Conservation (phyloP, 2,329 filamentous ascomycete species). For the Penicillium brasilianum region DNA sequence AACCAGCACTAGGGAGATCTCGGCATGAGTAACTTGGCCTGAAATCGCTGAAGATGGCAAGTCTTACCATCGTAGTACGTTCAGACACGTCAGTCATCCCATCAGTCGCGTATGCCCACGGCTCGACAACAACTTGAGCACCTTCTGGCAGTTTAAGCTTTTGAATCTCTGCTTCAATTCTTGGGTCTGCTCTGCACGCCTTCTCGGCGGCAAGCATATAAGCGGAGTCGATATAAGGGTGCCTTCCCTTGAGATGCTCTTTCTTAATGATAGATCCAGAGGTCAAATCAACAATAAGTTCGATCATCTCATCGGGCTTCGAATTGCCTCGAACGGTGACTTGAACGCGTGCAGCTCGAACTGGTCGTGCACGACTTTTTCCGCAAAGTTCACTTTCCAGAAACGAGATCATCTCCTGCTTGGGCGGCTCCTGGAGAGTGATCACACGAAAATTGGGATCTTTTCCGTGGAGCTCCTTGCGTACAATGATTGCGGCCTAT, state of each 20-base stretch:
- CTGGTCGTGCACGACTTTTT: constrained; percentile 28
- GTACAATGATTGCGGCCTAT: constrained; percentile 38
- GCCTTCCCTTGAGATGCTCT: constrained; percentile 31
- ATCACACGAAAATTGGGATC: constrained; percentile 56
- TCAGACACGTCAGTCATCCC: constrained; percentile 56
- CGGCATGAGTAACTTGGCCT: not conserved
- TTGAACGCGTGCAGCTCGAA: constrained; percentile 50
- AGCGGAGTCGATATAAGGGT: constrained; percentile 40
- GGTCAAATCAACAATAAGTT: constrained; percentile 33
- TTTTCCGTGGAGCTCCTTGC: constrained; percentile 40
- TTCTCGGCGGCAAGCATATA: constrained; percentile 57
- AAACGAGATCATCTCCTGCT: constrained; percentile 53
- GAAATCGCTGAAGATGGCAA: not conserved
- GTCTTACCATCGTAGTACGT: constrained; percentile 55
- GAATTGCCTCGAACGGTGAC: constrained; percentile 22
- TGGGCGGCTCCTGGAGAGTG: constrained; percentile 57
- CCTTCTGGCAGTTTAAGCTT: constrained; percentile 52
- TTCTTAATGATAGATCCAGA: constrained; percentile 15
- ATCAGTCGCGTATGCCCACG: constrained; percentile 60
- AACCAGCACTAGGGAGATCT: constrained; percentile 34
- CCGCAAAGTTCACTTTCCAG: constrained; percentile 52
- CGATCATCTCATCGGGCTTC: constrained; percentile 27
- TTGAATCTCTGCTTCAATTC: constrained; percentile 49
- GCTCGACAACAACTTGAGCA: constrained; percentile 56
- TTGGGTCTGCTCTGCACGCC: constrained; percentile 52